These are phyloP conservation scores for Pleurotus djamor DNA, from an alignment of 768 basidiomycete species.

Conservation along the genomic window DNA sequence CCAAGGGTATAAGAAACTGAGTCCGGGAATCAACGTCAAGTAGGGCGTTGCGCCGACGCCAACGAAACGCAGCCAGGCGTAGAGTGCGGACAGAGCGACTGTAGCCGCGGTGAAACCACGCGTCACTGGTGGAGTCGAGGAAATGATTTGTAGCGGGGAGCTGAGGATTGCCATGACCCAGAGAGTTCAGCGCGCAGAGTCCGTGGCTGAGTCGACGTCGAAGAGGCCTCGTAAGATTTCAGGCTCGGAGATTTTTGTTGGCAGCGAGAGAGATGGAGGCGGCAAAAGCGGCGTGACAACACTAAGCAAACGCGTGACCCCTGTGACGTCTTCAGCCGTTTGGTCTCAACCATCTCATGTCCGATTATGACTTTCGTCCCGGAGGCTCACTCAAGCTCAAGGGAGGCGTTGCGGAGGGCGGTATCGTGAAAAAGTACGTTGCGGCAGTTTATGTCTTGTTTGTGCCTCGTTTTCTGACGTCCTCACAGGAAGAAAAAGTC, in stretches of 20 bases:
- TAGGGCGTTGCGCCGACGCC: slow-evolving; percentile 51
- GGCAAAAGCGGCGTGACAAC: neutral
- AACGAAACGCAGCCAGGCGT: slow-evolving; percentile 65
- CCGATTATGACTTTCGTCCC: slow-evolving; percentile 82
- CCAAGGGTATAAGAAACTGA: slow-evolving; percentile 87
- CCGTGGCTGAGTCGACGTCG: neutral
- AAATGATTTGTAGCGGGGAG: slow-evolving; percentile 64
- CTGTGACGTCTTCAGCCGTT: slow-evolving; percentile 5
- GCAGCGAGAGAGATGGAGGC: neutral
- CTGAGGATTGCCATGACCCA: slow-evolving; percentile 71
- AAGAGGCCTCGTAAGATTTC: no score
- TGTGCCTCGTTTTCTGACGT: slow-evolving; percentile 8
- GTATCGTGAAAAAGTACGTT: slow-evolving; percentile 79
- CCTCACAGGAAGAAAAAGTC: slow-evolving; percentile 80
- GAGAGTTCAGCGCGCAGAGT: slow-evolving; percentile 9
- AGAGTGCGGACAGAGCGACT: slow-evolving; percentile 52
- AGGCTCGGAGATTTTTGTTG: no score
- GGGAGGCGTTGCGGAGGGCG: slow-evolving; percentile 75
- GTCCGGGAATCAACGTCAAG: slow-evolving; percentile 79
- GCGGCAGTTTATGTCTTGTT: slow-evolving; percentile 10
- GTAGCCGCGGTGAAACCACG: slow-evolving; percentile 69
- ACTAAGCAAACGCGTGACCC: slow-evolving; percentile 7
- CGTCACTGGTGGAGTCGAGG: slow-evolving; percentile 78
- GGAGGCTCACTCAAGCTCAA: slow-evolving; percentile 91
- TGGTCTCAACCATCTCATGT: slow-evolving; percentile 44